Conservation (phyloP, 2,329 filamentous ascomycete genomes). For the Akanthomyces lecanii region DNA sequence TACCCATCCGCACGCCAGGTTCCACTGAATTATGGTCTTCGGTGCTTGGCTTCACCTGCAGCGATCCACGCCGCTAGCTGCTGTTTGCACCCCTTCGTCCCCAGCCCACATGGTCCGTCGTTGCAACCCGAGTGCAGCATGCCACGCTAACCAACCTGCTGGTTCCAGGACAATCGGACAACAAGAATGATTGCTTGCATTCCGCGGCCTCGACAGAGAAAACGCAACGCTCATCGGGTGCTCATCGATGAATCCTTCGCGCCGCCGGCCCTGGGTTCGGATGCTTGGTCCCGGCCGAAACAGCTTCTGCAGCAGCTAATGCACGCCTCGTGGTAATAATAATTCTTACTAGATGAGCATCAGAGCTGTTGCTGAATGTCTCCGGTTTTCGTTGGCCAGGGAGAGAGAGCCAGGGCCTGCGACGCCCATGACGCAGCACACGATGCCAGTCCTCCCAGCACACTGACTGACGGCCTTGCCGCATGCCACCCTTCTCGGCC, state of each 20-base stretch:
- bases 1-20: background rate
- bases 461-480: conserved; percentile 1
- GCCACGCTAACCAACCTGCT: background rate
- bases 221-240: background rate
- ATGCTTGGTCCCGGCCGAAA: background rate
- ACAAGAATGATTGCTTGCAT: background rate
- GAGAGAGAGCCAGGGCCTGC: background rate
- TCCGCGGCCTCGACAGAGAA: background rate
- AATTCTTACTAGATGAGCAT: too few species aligned
- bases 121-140: background rate
- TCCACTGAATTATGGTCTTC: conserved; percentile 8
- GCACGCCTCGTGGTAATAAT: background rate
- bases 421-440: conserved; percentile 7
- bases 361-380: background rate
- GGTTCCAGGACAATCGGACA: background rate
- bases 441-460: background rate
- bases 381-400: background rate
- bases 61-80: conserved; percentile 5
- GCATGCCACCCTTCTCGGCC: background rate
- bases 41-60: conserved; percentile 10
- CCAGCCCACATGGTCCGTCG: background rate
- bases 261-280: background rate
- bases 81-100: background rate
- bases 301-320: background rate
- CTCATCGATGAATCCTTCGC: background rate